Conservation (phyloP, 1,139 yeast genomes). For the Geotrichum klebahnii region DNA sequence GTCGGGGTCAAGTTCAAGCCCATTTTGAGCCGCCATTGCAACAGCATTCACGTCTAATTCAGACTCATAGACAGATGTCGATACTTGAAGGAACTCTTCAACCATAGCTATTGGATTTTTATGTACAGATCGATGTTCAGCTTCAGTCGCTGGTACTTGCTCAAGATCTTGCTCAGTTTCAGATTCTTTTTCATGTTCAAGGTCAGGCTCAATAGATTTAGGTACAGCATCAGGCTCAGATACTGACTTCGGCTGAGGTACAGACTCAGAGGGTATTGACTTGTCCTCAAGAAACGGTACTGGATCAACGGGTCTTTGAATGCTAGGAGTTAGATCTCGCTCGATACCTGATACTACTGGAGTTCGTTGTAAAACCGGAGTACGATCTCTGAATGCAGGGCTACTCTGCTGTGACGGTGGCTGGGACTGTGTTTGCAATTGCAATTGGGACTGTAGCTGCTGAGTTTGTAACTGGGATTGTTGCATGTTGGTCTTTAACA, state of each 20-base stretch:
- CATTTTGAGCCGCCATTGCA: not conserved
- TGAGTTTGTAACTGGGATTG: conserved; percentile 1
- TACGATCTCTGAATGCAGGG: not conserved
- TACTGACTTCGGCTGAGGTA: not conserved
- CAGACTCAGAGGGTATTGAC: not conserved
- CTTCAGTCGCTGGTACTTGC: not conserved
- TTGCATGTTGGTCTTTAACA: not conserved
- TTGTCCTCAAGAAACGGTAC: not conserved
- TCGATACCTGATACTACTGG: no score
- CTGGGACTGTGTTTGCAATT: not conserved
- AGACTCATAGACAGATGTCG: not conserved
- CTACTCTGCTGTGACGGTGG: not conserved
- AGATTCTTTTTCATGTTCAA: no score
- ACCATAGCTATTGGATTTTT: not conserved
- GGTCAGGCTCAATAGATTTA: no score
- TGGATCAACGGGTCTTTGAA: not conserved
- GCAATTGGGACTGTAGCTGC: not conserved
- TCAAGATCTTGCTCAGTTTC: not conserved
- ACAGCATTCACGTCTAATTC: not conserved
- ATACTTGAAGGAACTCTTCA: not conserved
- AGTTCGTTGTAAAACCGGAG: no score
- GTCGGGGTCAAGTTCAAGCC: not conserved
- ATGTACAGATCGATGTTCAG: no score
- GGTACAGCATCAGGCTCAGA: not conserved
- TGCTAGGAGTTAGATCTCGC: no score